Percentiles rank a stretch among this genome's conserved stretches.
Evolutionary conservation across 805 yeast genomes (phyloP).

Genomic region (Ogataea neopini): DNA sequence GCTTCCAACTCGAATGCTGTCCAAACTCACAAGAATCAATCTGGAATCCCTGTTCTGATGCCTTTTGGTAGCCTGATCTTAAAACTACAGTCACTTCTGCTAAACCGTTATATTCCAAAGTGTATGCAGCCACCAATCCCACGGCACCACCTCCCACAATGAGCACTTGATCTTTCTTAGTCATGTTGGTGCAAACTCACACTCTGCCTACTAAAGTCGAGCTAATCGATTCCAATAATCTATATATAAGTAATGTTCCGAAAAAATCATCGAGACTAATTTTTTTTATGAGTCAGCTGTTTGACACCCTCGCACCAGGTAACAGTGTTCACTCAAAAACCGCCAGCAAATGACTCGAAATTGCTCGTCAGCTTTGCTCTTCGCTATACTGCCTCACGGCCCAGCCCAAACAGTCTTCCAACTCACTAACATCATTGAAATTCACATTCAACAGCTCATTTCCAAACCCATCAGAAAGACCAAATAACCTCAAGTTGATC

Average conservation of each 20-base stretch:
- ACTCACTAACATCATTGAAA: slow-evolving; percentile 52
- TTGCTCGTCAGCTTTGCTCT: background rate
- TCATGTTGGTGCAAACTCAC: background rate
- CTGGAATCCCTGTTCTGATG: slow-evolving; percentile 51
- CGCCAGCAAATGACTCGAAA: background rate
- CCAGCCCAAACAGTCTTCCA: slow-evolving; percentile 61
- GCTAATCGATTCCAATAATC: too few relatives aligned
- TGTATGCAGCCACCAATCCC: slow-evolving; percentile 73
- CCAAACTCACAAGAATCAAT: slow-evolving; percentile 67
- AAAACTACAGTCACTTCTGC: slow-evolving; percentile 58
- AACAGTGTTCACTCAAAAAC: slow-evolving; percentile 29
- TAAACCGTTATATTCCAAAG: slow-evolving; percentile 47
- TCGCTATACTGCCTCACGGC: slow-evolving; percentile 35
- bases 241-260: too few relatives aligned
- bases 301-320: slow-evolving; percentile 50
- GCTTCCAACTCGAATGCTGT: slow-evolving; percentile 51
- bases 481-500: slow-evolving; percentile 14
- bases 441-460: slow-evolving; percentile 41
- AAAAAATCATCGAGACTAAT: too few relatives aligned
- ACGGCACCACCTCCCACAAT: slow-evolving; percentile 84
- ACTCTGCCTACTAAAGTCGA: too few relatives aligned
- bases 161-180: slow-evolving; percentile 43
- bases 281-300: slow-evolving; percentile 46
- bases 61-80: slow-evolving; percentile 61
- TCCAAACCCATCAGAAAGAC: slow-evolving; percentile 30